A percentile compares a stretch with the other conserved stretches of the same genome.
phyloP scores from a whole-genome alignment of 1,139 yeast species.

The Geotrichum australiense region DNA sequence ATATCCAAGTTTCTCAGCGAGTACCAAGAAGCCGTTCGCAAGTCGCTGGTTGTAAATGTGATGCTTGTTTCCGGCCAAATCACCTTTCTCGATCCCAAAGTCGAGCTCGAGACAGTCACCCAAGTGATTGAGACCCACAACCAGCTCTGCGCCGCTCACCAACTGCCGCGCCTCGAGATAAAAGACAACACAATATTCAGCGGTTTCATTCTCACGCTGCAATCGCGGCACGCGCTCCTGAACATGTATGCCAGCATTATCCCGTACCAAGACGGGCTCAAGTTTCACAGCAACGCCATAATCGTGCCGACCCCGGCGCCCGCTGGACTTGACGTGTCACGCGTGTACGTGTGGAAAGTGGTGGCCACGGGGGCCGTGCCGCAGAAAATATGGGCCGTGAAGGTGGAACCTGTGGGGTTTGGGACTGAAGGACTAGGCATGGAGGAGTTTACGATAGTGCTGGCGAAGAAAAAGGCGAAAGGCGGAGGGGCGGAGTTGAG shows the following conservation, averaged over 20 bases:
- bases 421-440: not conserved
- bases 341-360: slow-evolving; percentile 21
- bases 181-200: slow-evolving; percentile 12
- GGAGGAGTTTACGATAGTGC: slow-evolving; percentile 17
- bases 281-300: slow-evolving; percentile 14
- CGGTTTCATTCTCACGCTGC: slow-evolving; percentile 12
- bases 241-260: not conserved
- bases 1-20: slow-evolving; percentile 33
- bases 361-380: too few relatives aligned
- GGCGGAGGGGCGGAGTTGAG: slow-evolving; percentile 17
- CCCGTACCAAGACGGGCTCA: slow-evolving; percentile 6
- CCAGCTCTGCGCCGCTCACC: slow-evolving; percentile 17
- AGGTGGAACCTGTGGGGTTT: slow-evolving; percentile 23
- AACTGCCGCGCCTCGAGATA: slow-evolving; percentile 3
- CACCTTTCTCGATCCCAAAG: slow-evolving; percentile 30
- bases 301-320: slow-evolving; percentile 9
- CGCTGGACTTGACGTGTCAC: slow-evolving; percentile 26
- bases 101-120: slow-evolving; percentile 30
- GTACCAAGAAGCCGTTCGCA: slow-evolving; percentile 26
- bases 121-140: slow-evolving; percentile 32
- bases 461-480: slow-evolving; percentile 18
- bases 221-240: slow-evolving; percentile 10
- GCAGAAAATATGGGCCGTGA: slow-evolving; percentile 28
- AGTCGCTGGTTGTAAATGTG: slow-evolving; percentile 26
- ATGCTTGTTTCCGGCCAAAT: slow-evolving; percentile 29